Evolutionary conservation across 2,329 filamentous ascomycete species (phyloP).

Genomic region (Botryotinia calthae): DNA sequence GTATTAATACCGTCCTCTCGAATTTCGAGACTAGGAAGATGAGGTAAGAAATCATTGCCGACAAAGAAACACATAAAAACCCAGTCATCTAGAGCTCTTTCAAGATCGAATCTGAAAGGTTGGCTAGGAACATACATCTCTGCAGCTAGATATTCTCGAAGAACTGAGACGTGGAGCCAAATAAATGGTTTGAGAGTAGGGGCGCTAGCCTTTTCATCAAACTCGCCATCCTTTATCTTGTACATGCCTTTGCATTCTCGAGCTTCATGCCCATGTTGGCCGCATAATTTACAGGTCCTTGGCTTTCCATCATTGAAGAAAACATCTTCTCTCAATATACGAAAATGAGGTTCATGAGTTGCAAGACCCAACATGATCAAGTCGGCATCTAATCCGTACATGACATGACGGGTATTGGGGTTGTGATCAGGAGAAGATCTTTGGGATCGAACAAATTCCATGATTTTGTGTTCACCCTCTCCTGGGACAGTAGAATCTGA

Average conservation of each 20-base stretch:
- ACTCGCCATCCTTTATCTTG: slow-evolving; percentile 75
- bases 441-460: slow-evolving; percentile 96
- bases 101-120: slow-evolving; percentile 86
- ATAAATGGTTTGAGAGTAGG: slow-evolving; percentile 85
- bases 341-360: slow-evolving; percentile 96
- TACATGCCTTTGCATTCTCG: slow-evolving; percentile 77
- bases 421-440: slow-evolving; percentile 86
- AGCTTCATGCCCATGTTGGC: slow-evolving; percentile 87
- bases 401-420: slow-evolving; percentile 95
- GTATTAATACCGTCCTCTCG: slow-evolving; percentile 96
- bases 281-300: slow-evolving; percentile 82
- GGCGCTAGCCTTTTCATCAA: slow-evolving; percentile 75
- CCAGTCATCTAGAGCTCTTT: slow-evolving; percentile 95
- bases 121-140: slow-evolving; percentile 82
- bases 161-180: slow-evolving; percentile 89
- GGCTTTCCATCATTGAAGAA: slow-evolving; percentile 86
- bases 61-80: slow-evolving; percentile 99
- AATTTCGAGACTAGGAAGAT: slow-evolving; percentile 96
- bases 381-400: slow-evolving; percentile 96
- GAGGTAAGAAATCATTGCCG: slow-evolving; percentile 95
- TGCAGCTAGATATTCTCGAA: slow-evolving; percentile 88
- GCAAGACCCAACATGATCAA: slow-evolving; percentile 97
- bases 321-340: slow-evolving; percentile 93
- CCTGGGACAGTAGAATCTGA: slow-evolving; percentile 97
- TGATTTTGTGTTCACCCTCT: slow-evolving; percentile 99